Conservation (phyloP, 164 flowering plant genomes). For the Aristolochia fimbriata region DNA sequence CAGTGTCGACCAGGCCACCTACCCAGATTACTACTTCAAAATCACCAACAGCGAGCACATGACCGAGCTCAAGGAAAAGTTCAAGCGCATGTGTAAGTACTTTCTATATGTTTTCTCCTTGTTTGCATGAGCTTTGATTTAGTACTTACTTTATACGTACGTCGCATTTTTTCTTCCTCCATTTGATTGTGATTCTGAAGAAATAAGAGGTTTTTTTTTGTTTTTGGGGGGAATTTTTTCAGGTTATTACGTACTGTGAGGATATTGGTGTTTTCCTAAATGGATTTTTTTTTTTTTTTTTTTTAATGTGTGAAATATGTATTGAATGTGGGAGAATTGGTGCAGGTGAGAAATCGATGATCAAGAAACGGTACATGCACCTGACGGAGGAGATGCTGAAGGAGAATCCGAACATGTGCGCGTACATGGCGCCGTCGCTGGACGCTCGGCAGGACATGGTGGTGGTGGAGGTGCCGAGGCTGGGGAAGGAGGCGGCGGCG, state of each 20-base stretch:
- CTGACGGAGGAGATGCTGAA: slow-evolving; percentile 37
- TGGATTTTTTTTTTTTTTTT: too few relatives aligned
- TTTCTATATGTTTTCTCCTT: too few relatives aligned
- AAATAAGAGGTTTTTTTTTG: too few relatives aligned
- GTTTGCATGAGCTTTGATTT: too few relatives aligned
- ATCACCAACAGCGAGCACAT: slow-evolving; percentile 42
- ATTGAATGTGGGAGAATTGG: too few relatives aligned
- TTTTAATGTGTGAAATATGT: too few relatives aligned
- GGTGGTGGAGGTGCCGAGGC: slow-evolving; percentile 36
- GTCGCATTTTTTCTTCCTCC: too few relatives aligned
- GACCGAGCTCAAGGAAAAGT: slow-evolving; percentile 38
- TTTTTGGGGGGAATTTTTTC: too few relatives aligned
- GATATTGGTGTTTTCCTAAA: too few relatives aligned
- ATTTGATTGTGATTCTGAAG: too few relatives aligned
- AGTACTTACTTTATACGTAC: too few relatives aligned
- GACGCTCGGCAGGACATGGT: slow-evolving; percentile 43
- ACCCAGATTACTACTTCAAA: slow-evolving; percentile 42
- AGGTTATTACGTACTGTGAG: too few relatives aligned
- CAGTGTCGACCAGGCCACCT: slow-evolving; percentile 26
- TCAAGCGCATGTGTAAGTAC: slow-evolving; percentile 46
- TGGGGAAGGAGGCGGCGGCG: slow-evolving; percentile 38
- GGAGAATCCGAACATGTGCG: slow-evolving; percentile 32
- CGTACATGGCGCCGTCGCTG: slow-evolving; percentile 35
- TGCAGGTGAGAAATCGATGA: slow-evolving; percentile 44
- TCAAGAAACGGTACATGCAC: slow-evolving; percentile 39